A percentile compares a stretch with the other conserved stretches of the same genome.
These are phyloP conservation scores for Phaeosphaeriaceae sp. DNA, from an alignment of 2,329 filamentous ascomycete species.

Conservation along the genomic window DNA sequence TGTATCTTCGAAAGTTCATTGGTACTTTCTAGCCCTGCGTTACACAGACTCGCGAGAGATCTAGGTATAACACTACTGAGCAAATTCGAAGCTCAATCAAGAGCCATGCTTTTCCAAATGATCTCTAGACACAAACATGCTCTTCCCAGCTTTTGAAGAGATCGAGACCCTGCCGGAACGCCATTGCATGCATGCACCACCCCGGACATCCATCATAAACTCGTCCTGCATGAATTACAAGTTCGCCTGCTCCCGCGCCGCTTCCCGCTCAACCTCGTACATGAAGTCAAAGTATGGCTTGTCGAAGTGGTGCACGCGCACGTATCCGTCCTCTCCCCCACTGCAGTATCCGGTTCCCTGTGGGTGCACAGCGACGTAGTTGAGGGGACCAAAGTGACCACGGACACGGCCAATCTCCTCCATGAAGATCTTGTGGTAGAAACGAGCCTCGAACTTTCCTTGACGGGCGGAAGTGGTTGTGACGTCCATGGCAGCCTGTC, in stretches of 20 bases:
- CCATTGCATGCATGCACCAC: constrained; percentile 48
- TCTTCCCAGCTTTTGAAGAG: constrained; percentile 32
- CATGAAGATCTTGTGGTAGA: constrained; percentile 99
- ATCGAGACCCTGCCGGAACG: constrained; percentile 40
- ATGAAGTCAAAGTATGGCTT: constrained; percentile 98
- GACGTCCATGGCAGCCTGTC: constrained; percentile 98
- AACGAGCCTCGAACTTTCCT: constrained; percentile 98
- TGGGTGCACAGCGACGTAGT: constrained; percentile 94
- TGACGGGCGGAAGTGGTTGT: constrained; percentile 89
- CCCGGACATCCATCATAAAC: constrained; percentile 29
- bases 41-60: not conserved
- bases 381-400: constrained; percentile 95
- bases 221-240: constrained; percentile 33
- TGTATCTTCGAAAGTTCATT: too few relatives aligned
- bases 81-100: not conserved
- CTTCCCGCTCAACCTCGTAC: constrained; percentile 96
- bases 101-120: constrained; percentile 12
- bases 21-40: not conserved
- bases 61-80: not conserved
- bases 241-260: constrained; percentile 45
- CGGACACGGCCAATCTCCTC: constrained; percentile 97
- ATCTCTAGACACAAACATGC: constrained; percentile 23
- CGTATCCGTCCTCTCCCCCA: constrained; percentile 97
- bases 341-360: constrained; percentile 91
- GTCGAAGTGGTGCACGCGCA: constrained; percentile 97